Percentiles rank a stretch among this genome's conserved stretches.
Evolutionary conservation across 345 rosid genomes (phyloP).

Genomic region (Salix suchowensis): DNA sequence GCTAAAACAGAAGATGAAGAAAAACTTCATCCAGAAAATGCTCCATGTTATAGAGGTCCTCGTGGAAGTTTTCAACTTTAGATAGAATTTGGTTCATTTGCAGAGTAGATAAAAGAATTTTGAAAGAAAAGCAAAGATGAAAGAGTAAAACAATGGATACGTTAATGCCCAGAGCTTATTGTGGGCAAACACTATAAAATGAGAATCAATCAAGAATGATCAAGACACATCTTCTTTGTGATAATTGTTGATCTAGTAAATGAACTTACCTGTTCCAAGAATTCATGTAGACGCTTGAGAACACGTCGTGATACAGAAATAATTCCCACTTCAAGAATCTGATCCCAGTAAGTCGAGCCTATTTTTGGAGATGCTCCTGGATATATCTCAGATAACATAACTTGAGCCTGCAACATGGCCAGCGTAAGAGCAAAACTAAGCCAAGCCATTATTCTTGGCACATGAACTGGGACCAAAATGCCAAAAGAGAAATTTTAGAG

Average conservation of each 20-base stretch:
- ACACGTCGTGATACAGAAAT: slow-evolving; percentile 68
- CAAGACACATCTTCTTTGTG: background rate
- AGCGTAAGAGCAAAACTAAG: slow-evolving; percentile 11
- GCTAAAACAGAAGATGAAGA: no score
- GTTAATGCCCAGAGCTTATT: background rate
- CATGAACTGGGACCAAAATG: background rate
- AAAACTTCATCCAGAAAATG: background rate
- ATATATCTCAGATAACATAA: slow-evolving; percentile 87
- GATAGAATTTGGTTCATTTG: background rate
- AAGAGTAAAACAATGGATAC: background rate
- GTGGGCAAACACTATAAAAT: background rate
- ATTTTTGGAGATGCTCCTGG: slow-evolving; percentile 89
- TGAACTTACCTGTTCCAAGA: slow-evolving; percentile 68
- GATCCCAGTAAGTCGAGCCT: slow-evolving; percentile 89
- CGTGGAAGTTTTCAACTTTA: background rate
- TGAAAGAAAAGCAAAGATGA: background rate
- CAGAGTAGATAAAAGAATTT: background rate
- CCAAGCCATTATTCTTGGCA: background rate
- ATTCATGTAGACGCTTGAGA: slow-evolving; percentile 71
- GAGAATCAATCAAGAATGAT: background rate
- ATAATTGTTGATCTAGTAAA: background rate
- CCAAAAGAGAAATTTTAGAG: background rate
- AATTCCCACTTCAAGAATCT: slow-evolving; percentile 73
- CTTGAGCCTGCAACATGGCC: slow-evolving; percentile 59
- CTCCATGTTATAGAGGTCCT: background rate